These are phyloP conservation scores for Collybiopsis luxurians DNA, from an alignment of 768 basidiomycete genomes.

Conservation along the genomic window DNA sequence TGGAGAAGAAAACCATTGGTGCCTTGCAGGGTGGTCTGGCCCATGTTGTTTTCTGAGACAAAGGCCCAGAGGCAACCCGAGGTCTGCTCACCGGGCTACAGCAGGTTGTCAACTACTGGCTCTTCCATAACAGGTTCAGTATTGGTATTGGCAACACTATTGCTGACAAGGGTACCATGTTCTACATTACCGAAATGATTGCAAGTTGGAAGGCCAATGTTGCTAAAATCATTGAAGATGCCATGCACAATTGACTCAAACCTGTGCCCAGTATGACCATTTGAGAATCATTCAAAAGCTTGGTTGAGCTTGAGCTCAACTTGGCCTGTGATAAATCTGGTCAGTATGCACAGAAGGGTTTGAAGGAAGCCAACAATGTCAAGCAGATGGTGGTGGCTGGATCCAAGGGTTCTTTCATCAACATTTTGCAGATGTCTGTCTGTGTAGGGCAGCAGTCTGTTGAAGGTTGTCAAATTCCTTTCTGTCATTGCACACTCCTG, in stretches of 20 bases:
- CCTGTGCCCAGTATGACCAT: constrained; percentile 98
- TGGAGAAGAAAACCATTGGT: constrained; percentile 98
- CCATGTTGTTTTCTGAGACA: constrained; percentile 96
- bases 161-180: constrained; percentile 88
- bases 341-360: constrained; percentile 92
- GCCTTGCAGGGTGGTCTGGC: constrained; percentile 92
- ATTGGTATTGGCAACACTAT: constrained; percentile 99
- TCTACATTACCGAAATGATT: constrained; percentile 79
- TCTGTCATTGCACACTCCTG: constrained; percentile 92
- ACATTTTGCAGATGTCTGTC: constrained; percentile 99
- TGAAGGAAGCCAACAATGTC: constrained; percentile 99
- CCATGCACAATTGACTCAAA: constrained; percentile 84
- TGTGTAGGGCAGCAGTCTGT: constrained; percentile 99
- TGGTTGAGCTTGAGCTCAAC: constrained; percentile 89
- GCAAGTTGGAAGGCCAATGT: constrained; percentile 79
- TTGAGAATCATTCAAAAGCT: constrained; percentile 95
- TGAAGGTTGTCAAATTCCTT: constrained; percentile 97
- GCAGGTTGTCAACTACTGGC: constrained; percentile 96
- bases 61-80: constrained; percentile 91
- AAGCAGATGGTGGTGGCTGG: constrained; percentile 99
- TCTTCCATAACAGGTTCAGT: constrained; percentile 98
- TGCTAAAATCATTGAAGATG: constrained; percentile 73
- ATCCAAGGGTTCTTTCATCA: constrained; percentile 98
- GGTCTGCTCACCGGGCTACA: constrained; percentile 92
- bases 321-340: constrained; percentile 94